Evolutionary conservation across 2,329 filamentous ascomycete species (phyloP).

Genomic region (Trichoderma pleuroti): DNA sequence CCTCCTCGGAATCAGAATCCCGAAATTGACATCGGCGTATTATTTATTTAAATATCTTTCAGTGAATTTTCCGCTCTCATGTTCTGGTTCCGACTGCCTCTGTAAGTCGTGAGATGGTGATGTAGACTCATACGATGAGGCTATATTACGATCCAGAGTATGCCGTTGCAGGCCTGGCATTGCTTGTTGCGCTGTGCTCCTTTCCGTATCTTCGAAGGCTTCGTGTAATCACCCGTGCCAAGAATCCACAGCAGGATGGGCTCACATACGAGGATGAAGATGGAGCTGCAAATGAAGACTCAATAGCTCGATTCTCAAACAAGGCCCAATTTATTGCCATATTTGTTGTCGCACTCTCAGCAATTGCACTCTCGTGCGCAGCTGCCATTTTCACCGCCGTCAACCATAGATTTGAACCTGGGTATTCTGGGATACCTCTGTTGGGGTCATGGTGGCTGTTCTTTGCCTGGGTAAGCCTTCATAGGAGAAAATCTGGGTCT

Average conservation of each 20-base stretch:
- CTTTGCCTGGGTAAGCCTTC: neutral
- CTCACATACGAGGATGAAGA: slow-evolving; percentile 2
- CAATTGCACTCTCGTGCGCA: neutral
- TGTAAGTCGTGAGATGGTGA: neutral
- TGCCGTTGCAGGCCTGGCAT: neutral
- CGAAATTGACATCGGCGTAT: neutral
- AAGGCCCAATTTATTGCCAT: neutral
- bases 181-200: neutral
- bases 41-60: neutral
- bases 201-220: neutral
- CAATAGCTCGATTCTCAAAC: slow-evolving; percentile 1
- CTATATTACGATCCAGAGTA: neutral
- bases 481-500: neutral
- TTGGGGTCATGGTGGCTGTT: neutral
- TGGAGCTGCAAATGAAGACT: slow-evolving; percentile 6
- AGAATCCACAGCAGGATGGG: neutral
- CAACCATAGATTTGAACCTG: neutral
- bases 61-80: neutral
- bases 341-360: neutral
- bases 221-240: neutral
- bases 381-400: slow-evolving; percentile 7
- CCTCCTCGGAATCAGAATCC: neutral
- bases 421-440: neutral
- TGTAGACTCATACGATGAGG: neutral
- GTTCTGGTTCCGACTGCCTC: neutral